Evolutionary conservation across 106 monocot species (phyloP).

Genomic region (Allium cepa): DNA sequence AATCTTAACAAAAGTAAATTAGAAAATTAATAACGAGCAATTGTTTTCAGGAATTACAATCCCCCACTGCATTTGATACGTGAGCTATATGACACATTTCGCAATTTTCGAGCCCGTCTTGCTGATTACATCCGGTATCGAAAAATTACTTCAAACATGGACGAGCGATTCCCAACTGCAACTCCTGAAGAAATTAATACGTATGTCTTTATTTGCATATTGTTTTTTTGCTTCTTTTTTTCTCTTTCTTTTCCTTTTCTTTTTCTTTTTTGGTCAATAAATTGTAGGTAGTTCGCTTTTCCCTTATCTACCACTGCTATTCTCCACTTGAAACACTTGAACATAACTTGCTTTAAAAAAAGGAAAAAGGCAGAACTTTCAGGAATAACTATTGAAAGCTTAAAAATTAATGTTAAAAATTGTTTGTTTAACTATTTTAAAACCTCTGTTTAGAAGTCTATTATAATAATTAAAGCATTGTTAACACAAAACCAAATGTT

Average conservation of each 20-base stretch:
- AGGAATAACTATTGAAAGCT: too few species aligned
- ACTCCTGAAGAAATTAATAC: constrained; percentile 72
- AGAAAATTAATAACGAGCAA: too few species aligned
- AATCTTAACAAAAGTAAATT: too few species aligned
- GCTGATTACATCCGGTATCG: constrained; percentile 85
- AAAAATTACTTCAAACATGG: constrained; percentile 91
- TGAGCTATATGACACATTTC: constrained; percentile 94
- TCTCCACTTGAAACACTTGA: too few species aligned
- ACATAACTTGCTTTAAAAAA: too few species aligned
- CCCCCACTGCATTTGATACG: constrained; percentile 92
- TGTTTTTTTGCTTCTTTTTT: neutral
- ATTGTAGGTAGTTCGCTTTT: neutral
- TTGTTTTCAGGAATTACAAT: constrained; percentile 58
- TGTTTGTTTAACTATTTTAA: too few species aligned
- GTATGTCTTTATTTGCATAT: constrained; percentile 28
- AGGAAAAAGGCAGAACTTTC: too few species aligned
- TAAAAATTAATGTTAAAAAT: too few species aligned
- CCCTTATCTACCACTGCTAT: too few species aligned
- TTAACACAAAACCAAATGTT: too few species aligned
- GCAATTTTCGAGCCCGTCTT: constrained; percentile 76
- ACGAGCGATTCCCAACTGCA: constrained; percentile 92
- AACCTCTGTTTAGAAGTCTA: too few species aligned
- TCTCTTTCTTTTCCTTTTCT: neutral
- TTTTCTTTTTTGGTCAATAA: neutral
- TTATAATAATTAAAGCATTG: too few species aligned